Evolutionary conservation across 2,329 filamentous ascomycete genomes (phyloP).

Genomic region (Coniella vitis): DNA sequence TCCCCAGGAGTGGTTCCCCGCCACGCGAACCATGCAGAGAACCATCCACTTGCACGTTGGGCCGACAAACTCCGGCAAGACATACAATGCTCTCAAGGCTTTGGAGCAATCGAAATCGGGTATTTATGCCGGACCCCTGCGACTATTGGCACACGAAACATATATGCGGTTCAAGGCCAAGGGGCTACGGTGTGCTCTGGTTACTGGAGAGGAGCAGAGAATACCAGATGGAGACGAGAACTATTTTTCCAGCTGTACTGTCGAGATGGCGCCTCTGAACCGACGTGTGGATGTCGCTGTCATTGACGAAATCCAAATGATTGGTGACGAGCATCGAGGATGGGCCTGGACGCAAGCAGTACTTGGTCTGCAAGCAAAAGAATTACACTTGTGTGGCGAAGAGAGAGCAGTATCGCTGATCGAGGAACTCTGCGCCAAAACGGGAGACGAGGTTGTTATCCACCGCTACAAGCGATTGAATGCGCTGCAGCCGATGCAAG

Average conservation of each 20-base stretch:
- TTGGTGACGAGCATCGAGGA: conserved; percentile 70
- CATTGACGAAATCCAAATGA: conserved; percentile 99
- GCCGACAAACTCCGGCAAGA: conserved; percentile 97
- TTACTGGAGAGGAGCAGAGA: conserved; percentile 88
- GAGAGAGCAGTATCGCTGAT: conserved; percentile 75
- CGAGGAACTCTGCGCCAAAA: conserved; percentile 65
- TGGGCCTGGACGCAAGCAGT: conserved; percentile 94
- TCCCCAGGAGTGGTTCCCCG: conserved; percentile 88
- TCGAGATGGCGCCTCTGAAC: conserved; percentile 71
- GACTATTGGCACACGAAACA: conserved; percentile 89
- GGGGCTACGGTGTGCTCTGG: conserved; percentile 67
- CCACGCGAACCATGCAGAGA: conserved; percentile 70
- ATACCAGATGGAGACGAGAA: conserved; percentile 51
- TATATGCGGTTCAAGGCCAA: conserved; percentile 78
- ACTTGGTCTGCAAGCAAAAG: conserved; percentile 76
- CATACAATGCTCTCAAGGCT: conserved; percentile 83
- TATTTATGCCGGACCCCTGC: conserved; percentile 84
- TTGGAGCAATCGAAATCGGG: conserved; percentile 70
- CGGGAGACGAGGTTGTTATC: conserved; percentile 76
- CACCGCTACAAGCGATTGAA: conserved; percentile 81
- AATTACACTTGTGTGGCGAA: conserved; percentile 92
- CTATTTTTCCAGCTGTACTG: conserved; percentile 76
- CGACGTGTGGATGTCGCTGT: conserved; percentile 74
- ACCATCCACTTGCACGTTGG: conserved; percentile 90
- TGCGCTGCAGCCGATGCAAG: conserved; percentile 58